Evolutionary conservation across 306 rosid genomes (phyloP), one percentile per base, ranked within the genome.

Genomic region (Ochetophila trinervis): DNA sequence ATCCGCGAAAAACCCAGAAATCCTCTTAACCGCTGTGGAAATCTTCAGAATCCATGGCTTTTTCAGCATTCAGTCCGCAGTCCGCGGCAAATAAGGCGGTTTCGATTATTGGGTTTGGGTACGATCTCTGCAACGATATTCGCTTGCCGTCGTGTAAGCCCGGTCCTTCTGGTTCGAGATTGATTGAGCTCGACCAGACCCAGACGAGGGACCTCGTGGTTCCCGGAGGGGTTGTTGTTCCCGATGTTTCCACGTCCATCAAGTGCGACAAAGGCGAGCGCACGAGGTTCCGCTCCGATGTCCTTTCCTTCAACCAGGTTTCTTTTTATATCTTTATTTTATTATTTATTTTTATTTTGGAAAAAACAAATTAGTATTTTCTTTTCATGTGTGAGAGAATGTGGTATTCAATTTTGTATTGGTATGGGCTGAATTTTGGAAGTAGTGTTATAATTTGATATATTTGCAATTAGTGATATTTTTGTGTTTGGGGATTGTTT

Each of bases 211-310:
- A 92, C 82, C 84, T 87, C 15, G 66, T 85, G 5, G 67, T 92
- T 1, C 98, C 98, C 0, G 81, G 80, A 62, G 91, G 95, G 4
- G 71, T 82, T 54, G 76, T 82, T 56, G 84, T 92, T 0, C 71
- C 80, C 0, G 24, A 75, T 22, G 93, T 92, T 2, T 51, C 96
- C 17, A 56, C 73, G 2, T 77, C 95, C 51, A 85, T 92, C 65
- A 89, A 79, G 84, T 92, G 91, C 70, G 95, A 89, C 36, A 89
- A 87, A 67, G 98, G 98, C 60, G 98, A 92, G 69, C 86, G 86
- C 36, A 85, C 88, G 22, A 71, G 95, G 76, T 87, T 92, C 62
- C 75, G 83, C 27, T 89, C 98, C 42, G 95, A 85, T 70, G 84
- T 87, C 19, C 76, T 92, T 62, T 62, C 88, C 9, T 92, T 92